Percentiles rank a stretch among this genome's conserved stretches.
phyloP scores from a whole-genome alignment of 192 early-diverging fungal species.

The Linnemannia exigua region DNA sequence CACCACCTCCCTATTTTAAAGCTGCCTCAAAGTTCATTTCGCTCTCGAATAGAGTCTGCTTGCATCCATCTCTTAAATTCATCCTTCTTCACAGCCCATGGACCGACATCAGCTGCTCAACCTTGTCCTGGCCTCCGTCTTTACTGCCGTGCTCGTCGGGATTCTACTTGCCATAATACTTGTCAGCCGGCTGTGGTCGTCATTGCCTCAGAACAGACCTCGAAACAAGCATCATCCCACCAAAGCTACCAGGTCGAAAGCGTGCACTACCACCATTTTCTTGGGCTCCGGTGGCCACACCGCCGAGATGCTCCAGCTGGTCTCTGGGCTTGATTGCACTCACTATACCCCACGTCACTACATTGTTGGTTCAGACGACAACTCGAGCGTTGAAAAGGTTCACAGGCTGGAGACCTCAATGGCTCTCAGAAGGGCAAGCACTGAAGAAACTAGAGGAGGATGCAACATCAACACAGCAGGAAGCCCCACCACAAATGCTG shows the following conservation, averaged over 20 bases:
- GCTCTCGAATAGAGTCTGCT: too few species aligned
- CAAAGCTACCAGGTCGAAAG: background rate
- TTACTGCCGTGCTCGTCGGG: conserved; percentile 14
- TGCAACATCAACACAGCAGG: background rate
- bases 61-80: background rate
- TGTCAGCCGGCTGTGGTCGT: conserved; percentile 22
- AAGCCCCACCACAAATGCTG: background rate
- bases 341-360: conserved; percentile 80
- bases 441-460: background rate
- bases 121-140: conserved; percentile 13
- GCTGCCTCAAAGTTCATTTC: too few species aligned
- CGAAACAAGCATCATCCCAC: conserved; percentile 34
- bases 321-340: conserved; percentile 68
- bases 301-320: conserved; percentile 87
- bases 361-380: conserved; percentile 78
- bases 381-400: conserved; percentile 69
- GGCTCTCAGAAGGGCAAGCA: conserved; percentile 7
- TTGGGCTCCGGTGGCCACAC: conserved; percentile 87
- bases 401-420: conserved; percentile 56
- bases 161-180: conserved; percentile 16
- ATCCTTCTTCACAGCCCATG: background rate
- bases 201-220: conserved; percentile 58
- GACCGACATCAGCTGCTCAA: conserved; percentile 23
- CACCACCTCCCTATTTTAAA: too few species aligned
- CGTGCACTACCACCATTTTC: conserved; percentile 31